Conservation (phyloP, 805 yeast species). For the Isabelozyma rhagii region DNA sequence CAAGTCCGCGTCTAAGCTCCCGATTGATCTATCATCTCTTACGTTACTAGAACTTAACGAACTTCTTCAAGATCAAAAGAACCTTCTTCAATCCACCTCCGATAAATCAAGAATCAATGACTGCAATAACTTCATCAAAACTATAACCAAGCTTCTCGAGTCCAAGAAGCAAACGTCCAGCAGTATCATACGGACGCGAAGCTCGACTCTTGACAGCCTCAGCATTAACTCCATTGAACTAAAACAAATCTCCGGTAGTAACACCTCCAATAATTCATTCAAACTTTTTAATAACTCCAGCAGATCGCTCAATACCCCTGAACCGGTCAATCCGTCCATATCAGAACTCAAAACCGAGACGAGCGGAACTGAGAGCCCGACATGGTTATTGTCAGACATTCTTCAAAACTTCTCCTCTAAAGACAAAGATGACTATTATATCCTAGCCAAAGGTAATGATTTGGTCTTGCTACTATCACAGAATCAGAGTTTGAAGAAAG, state of each 20-base stretch:
- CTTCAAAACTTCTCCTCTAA: conserved; percentile 49
- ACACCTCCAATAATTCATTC: background rate
- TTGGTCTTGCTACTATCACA: conserved; percentile 54
- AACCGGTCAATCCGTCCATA: background rate
- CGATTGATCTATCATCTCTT: background rate
- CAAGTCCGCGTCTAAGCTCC: background rate
- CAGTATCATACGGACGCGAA: background rate
- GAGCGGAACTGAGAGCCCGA: conserved; percentile 18
- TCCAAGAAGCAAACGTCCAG: background rate
- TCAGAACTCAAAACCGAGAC: background rate
- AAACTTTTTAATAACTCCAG: background rate
- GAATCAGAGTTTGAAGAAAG: conserved; percentile 60
- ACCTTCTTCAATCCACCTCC: background rate
- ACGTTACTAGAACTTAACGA: background rate
- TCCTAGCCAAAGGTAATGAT: conserved; percentile 63
- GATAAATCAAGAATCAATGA: background rate
- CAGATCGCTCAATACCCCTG: background rate
- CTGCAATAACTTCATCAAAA: background rate
- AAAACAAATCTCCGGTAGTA: background rate
- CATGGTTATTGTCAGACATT: conserved; percentile 65
- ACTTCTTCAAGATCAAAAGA: background rate
- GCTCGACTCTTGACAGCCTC: conserved; percentile 1
- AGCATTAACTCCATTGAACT: conserved; percentile 1
- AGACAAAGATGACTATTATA: conserved; percentile 45
- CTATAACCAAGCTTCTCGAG: background rate